Conservation (phyloP, 2,329 filamentous ascomycete genomes). For the Furcasterigmium furcatum region DNA sequence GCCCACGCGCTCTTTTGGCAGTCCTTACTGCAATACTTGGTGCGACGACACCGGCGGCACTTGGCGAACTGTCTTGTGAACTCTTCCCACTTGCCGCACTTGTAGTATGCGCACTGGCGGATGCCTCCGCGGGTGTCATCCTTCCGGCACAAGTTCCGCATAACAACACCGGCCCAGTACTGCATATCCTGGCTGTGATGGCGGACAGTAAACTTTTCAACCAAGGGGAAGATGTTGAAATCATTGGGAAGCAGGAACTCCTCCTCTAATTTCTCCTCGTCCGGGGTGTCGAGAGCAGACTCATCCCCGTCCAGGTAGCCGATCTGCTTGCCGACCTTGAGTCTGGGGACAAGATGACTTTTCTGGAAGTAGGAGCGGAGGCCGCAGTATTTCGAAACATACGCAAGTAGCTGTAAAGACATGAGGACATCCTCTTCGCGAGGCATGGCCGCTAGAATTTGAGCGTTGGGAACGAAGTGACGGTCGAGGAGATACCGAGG, state of each 20-base stretch:
- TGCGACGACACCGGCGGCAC: slow-evolving; percentile 90
- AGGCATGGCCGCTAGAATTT: slow-evolving; percentile 86
- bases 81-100: slow-evolving; percentile 98
- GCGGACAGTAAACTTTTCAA: slow-evolving; percentile 96
- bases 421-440: slow-evolving; percentile 97
- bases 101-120: slow-evolving; percentile 94
- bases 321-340: slow-evolving; percentile 86
- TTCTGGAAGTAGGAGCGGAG: slow-evolving; percentile 92
- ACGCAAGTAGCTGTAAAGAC: slow-evolving; percentile 93
- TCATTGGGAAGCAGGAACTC: slow-evolving; percentile 92
- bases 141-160: slow-evolving; percentile 97
- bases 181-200: slow-evolving; percentile 98
- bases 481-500: slow-evolving; percentile 79
- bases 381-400: slow-evolving; percentile 98
- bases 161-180: slow-evolving; percentile 98
- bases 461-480: slow-evolving; percentile 63
- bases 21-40: slow-evolving; percentile 99
- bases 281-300: slow-evolving; percentile 33
- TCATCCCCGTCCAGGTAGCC: slow-evolving; percentile 73
- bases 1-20: slow-evolving; percentile 99
- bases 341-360: slow-evolving; percentile 86
- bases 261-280: slow-evolving; percentile 68
- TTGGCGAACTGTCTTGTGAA: slow-evolving; percentile 96
- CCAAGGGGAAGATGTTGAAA: slow-evolving; percentile 96
- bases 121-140: slow-evolving; percentile 94